Percentiles rank a stretch among this genome's conserved stretches.
phyloP scores from a whole-genome alignment of 2,329 filamentous ascomycete species.

The Trichoderma cornu-damae region DNA sequence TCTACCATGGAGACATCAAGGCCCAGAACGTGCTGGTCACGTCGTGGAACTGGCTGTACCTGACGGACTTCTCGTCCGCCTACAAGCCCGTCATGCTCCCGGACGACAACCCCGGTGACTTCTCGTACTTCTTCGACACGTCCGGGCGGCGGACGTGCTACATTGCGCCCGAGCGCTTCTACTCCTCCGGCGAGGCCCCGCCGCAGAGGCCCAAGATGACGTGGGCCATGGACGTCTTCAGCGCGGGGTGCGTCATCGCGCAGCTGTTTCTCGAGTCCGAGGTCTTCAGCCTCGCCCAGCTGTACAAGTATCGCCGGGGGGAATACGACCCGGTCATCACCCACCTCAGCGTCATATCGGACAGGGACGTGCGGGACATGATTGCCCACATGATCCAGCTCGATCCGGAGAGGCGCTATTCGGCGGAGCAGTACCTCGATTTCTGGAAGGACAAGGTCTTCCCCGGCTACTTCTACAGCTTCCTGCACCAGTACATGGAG shows the following conservation, averaged over 20 bases:
- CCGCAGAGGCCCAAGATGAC: slow-evolving; percentile 56
- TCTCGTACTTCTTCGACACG: slow-evolving; percentile 96
- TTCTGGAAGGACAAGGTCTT: slow-evolving; percentile 92
- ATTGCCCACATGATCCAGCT: slow-evolving; percentile 95
- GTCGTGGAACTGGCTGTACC: slow-evolving; percentile 98
- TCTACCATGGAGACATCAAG: slow-evolving; percentile 98
- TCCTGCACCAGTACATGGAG: slow-evolving; percentile 96
- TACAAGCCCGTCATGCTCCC: slow-evolving; percentile 93
- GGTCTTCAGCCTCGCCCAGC: slow-evolving; percentile 94
- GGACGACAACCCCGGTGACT: slow-evolving; percentile 94
- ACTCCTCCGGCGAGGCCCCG: slow-evolving; percentile 62
- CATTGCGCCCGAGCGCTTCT: slow-evolving; percentile 86
- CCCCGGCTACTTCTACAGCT: slow-evolving; percentile 94
- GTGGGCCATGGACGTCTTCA: slow-evolving; percentile 99
- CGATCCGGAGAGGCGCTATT: slow-evolving; percentile 85
- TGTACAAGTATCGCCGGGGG: slow-evolving; percentile 88
- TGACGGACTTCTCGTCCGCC: slow-evolving; percentile 92
- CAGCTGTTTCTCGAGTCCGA: slow-evolving; percentile 92
- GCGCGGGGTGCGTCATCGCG: slow-evolving; percentile 91
- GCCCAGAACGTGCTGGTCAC: slow-evolving; percentile 95
- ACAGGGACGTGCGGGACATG: slow-evolving; percentile 80
- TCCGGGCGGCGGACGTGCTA: slow-evolving; percentile 91
- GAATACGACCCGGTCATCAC: slow-evolving; percentile 85
- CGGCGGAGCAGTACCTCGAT: slow-evolving; percentile 87
- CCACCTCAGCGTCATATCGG: slow-evolving; percentile 79